Evolutionary conservation across 2,329 filamentous ascomycete genomes (phyloP).

Genomic region (Neurospora crassa): DNA sequence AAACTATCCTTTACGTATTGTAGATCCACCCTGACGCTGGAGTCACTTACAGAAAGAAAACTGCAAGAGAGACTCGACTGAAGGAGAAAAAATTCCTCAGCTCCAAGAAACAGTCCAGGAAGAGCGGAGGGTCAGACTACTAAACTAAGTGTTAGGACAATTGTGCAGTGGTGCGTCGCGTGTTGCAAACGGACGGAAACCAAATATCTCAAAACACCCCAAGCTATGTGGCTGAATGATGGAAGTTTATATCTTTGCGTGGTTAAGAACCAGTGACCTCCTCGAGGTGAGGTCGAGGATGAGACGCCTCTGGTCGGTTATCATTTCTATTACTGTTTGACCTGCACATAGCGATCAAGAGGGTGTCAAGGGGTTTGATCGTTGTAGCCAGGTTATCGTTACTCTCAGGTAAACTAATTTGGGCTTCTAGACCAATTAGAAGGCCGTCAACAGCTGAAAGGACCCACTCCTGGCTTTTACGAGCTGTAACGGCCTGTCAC

Average conservation of each 20-base stretch:
- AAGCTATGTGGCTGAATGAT: not conserved
- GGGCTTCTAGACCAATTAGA: too few relatives aligned
- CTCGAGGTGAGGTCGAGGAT: not conserved
- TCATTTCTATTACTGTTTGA: not conserved
- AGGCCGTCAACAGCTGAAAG: too few relatives aligned
- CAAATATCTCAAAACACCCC: not conserved
- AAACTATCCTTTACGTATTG: not conserved
- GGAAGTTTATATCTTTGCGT: not conserved
- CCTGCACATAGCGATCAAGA: too few relatives aligned
- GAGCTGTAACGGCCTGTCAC: too few relatives aligned
- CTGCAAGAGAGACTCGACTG: constrained; percentile 15
- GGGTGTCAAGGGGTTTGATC: too few relatives aligned
- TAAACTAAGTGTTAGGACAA: not conserved
- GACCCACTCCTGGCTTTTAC: too few relatives aligned
- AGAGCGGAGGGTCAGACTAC: constrained; percentile 2
- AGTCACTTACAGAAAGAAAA: constrained; percentile 12
- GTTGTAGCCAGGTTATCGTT: too few relatives aligned
- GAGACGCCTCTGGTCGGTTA: not conserved
- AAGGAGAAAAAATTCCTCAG: constrained; percentile 15
- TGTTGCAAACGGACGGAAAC: not conserved
- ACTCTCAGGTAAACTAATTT: too few relatives aligned
- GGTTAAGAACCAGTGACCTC: too few relatives aligned
- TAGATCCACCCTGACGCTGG: not conserved
- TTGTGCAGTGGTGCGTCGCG: not conserved
- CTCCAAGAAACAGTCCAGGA: constrained; percentile 16